Evolutionary conservation across 129 eudicot genomes (phyloP), one percentile per base, ranked within the genome.

Genomic region (Rutidosis leptorrhynchoides): DNA sequence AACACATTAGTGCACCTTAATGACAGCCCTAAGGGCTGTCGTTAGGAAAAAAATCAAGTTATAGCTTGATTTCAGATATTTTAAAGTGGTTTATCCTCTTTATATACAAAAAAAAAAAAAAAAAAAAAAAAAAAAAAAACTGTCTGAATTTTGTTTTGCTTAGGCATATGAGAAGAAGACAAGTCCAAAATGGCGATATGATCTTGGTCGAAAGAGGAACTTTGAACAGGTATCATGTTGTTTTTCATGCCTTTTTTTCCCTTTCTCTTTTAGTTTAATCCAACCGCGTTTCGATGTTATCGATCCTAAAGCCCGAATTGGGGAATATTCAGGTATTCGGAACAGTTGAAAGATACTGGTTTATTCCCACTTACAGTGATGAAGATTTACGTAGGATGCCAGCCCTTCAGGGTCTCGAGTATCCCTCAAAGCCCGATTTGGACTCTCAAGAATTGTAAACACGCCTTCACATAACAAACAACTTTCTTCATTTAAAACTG

Each of bases 161-260:
- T 59, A 92, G 98, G 98, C 98, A 43, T 92, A 88, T 59, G 98
- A 92, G 79, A 92, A 92, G 84, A 87, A 82, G 78, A 85, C 96
- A 6, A 69, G 81, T 73, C 95, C 96, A 19, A 92, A 85, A 74
- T 92, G 96, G 96, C 95, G 98, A 22, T 92, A 85, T 74, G 96
- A 92, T 73, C 95, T 92, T 32, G 98, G 98, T 43, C 85, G 94
- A 27, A 92, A 74, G 85, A 85, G 89, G 70, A 92, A 92, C 68
- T 92, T 92, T 78, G 90, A 88, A 73, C 98, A 92, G 98, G 98
- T 92, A 61, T 37, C 22, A 1, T 42, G 19, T 15, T 14, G 21
- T 57, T 57, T 16, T n/a, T 25, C 60, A 29, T 67, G 61, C 29
- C 2, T 52, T n/a, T 22, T 8, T 14, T 10, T 3, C 3, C 16